Evolutionary conservation across 2,329 filamentous ascomycete genomes (phyloP), one percentile per base, ranked within the genome.

Genomic region (Lachnellula suecica): DNA sequence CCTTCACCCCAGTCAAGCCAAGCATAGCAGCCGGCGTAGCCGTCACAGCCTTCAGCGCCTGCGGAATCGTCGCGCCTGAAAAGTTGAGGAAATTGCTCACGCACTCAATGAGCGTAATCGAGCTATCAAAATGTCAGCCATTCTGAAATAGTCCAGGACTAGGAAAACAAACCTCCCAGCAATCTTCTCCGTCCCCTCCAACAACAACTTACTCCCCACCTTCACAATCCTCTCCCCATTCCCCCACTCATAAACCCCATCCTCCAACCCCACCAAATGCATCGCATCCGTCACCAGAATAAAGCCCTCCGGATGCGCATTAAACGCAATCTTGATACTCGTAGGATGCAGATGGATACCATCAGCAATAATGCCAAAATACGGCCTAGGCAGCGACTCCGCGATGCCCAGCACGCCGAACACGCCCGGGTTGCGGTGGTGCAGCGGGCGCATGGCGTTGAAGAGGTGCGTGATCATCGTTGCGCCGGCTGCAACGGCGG

Each of bases 231-330:
- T 71, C 51, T 81, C 78, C 6, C 83, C 83, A 62, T 96, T 96
- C 4, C 85, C 92, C 90, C 91, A 96, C 57, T 87, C 82, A 67
- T 96, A 96, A 2, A 82, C 79, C 3, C 92, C 92, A 63, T 96
- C 91, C 0, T 88, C 87, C 49, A 95, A 76, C 1, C 92, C 92
- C 19, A 89, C 86, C 15, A 96, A 79, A 60, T 89, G 85, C 90
- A 96, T 96, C 4, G 91, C 91, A 70, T 97, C 92, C 0, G 92
- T 96, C 41, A 97, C 91, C 5, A 97, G 81, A 54, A 96, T 88
- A 64, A 94, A 85, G 1, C 92, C 92, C 4, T 86, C 81, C 0
- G 90, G 91, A 65, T 96, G 89, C 0, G 91, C 86, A 60, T 89
- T 89, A 74, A 87, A 95, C 2, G 92, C 91, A 54, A 96, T 93